Conservation (phyloP, 495 filamentous ascomycete genomes). For the Xylaria scruposa region DNA sequence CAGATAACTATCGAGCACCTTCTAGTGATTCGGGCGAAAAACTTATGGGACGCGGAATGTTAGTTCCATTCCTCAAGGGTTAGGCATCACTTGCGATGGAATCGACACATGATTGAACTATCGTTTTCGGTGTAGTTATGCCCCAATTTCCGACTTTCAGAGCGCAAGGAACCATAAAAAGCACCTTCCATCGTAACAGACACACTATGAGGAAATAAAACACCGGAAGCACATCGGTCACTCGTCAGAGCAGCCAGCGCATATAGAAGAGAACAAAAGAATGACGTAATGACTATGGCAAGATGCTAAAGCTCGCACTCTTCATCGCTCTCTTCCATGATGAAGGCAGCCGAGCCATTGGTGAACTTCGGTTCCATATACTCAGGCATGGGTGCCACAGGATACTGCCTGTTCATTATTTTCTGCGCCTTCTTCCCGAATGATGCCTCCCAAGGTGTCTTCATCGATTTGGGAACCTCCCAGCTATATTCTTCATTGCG, state of each 20-base stretch:
- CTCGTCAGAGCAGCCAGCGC: not conserved
- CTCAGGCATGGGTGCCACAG: slow-evolving; percentile 43
- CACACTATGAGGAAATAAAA: not conserved
- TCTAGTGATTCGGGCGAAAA: not conserved
- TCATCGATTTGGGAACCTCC: slow-evolving; percentile 49
- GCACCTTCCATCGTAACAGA: not conserved
- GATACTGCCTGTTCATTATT: slow-evolving; percentile 42
- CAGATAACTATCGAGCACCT: too few relatives aligned
- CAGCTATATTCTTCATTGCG: slow-evolving; percentile 50
- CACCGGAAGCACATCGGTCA: not conserved
- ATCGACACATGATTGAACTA: not conserved
- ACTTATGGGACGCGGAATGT: not conserved
- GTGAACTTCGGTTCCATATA: slow-evolving; percentile 54
- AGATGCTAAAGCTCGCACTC: slow-evolving; percentile 18
- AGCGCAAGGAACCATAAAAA: not conserved
- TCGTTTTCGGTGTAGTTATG: not conserved
- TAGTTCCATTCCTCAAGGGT: not conserved
- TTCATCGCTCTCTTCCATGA: slow-evolving; percentile 45
- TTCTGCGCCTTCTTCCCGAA: slow-evolving; percentile 40
- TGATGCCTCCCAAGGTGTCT: slow-evolving; percentile 52
- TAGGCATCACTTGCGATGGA: not conserved
- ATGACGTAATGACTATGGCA: not conserved
- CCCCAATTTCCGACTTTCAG: not conserved
- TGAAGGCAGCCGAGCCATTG: slow-evolving; percentile 53
- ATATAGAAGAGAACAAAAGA: not conserved